phyloP scores from a whole-genome alignment of 78 protist genomes.

The Isochrysis galbana region DNA sequence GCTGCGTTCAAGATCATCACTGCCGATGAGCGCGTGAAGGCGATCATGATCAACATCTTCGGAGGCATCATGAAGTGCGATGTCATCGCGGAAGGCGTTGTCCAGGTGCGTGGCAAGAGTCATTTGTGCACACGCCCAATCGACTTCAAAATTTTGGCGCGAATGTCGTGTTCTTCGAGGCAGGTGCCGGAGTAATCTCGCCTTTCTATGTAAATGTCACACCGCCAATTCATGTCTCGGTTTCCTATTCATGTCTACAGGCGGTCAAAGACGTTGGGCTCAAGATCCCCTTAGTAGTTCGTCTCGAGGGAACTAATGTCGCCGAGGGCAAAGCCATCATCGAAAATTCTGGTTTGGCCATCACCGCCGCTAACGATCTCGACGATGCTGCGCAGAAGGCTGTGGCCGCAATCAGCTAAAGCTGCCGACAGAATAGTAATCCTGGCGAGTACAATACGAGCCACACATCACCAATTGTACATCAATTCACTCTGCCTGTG shows the following conservation, averaged over 20 bases:
- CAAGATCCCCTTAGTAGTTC: slow-evolving; percentile 52
- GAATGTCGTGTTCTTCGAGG: no score
- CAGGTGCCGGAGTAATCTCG: no score
- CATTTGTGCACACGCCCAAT: no score
- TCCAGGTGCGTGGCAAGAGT: no score
- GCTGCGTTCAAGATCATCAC: slow-evolving; percentile 92
- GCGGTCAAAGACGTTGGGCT: slow-evolving; percentile 27
- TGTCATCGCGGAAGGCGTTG: slow-evolving; percentile 38
- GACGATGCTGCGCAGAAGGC: slow-evolving; percentile 87
- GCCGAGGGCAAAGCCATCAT: slow-evolving; percentile 73
- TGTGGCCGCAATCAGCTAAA: slow-evolving; percentile 48
- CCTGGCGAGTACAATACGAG: no score
- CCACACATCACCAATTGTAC: no score
- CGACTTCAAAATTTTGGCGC: no score
- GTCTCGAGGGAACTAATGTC: slow-evolving; percentile 81
- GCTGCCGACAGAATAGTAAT: no score
- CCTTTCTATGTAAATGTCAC: no score
- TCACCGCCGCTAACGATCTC: slow-evolving; percentile 74
- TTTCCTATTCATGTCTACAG: no score
- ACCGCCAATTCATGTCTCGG: no score
- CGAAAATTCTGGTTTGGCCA: slow-evolving; percentile 61
- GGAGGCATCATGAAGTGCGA: slow-evolving; percentile 65
- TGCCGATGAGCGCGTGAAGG: slow-evolving; percentile 61
- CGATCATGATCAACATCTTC: slow-evolving; percentile 57
- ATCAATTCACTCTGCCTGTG: no score